These are phyloP conservation scores for Ceratocystis colombiana DNA, from an alignment of 2,329 filamentous ascomycete genomes.

Conservation along the genomic window DNA sequence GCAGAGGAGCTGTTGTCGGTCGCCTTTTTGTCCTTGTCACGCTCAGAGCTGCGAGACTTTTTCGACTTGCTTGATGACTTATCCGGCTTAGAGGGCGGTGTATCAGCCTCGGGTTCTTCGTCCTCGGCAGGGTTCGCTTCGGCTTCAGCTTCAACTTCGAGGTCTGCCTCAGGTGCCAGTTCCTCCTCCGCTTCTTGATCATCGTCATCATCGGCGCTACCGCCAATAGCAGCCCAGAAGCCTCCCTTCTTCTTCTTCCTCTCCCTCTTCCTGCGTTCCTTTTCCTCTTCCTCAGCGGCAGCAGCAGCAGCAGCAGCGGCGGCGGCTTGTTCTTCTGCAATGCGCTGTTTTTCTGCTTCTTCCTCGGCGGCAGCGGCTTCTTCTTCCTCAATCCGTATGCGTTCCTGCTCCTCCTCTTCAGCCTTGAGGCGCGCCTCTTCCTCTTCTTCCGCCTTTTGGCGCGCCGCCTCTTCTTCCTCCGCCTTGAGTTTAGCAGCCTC, in stretches of 20 bases:
- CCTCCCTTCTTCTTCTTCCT: conserved; percentile 30
- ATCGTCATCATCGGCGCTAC: conserved; percentile 25
- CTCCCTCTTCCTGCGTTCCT: conserved; percentile 29
- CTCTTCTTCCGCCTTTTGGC: conserved; percentile 18
- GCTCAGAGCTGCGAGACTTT: conserved; percentile 27
- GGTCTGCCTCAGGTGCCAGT: not conserved
- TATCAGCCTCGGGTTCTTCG: conserved; percentile 26
- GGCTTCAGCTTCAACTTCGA: conserved; percentile 28
- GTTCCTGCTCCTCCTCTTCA: conserved; percentile 21
- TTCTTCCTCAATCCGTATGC: conserved; percentile 12
- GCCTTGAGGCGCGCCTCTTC: conserved; percentile 10
- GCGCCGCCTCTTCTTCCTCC: conserved; percentile 20
- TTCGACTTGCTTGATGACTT: conserved; percentile 34
- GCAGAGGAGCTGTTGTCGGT: conserved; percentile 27
- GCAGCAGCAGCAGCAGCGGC: conserved; percentile 6
- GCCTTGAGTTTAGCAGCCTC: conserved; percentile 19
- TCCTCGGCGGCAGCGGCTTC: conserved; percentile 14
- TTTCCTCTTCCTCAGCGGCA: conserved; percentile 16
- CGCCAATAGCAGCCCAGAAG: conserved; percentile 18
- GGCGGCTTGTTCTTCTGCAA: conserved; percentile 25
- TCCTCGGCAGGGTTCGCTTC: conserved; percentile 14
- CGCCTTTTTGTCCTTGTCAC: conserved; percentile 24
- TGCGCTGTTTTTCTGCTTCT: conserved; percentile 16
- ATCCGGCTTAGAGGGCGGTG: conserved; percentile 26
- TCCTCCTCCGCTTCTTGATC: conserved; percentile 27